These are phyloP conservation scores for Penicillium pancosmium DNA, from an alignment of 495 filamentous ascomycete genomes.

Conservation along the genomic window DNA sequence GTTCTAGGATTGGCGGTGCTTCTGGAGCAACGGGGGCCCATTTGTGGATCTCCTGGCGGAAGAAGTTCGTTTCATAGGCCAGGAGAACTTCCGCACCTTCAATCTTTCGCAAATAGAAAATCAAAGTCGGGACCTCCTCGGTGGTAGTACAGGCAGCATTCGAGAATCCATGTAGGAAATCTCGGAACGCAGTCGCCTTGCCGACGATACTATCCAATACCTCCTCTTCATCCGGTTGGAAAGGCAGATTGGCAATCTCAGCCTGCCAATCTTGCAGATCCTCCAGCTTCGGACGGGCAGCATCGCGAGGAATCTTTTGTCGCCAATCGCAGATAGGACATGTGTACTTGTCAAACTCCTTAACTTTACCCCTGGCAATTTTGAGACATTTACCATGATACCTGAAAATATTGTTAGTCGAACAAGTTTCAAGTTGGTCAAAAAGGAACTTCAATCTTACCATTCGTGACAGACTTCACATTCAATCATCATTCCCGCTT, in stretches of 20 bases:
- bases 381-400: slow-evolving; percentile 99
- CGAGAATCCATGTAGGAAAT: slow-evolving; percentile 77
- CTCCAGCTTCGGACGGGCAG: slow-evolving; percentile 92
- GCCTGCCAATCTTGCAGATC: slow-evolving; percentile 86
- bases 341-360: slow-evolving; percentile 97
- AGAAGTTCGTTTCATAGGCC: slow-evolving; percentile 93
- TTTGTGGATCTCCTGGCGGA: slow-evolving; percentile 93
- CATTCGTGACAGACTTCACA: slow-evolving; percentile 98
- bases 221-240: slow-evolving; percentile 95
- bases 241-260: slow-evolving; percentile 80
- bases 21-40: slow-evolving; percentile 92
- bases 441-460: slow-evolving; percentile 41
- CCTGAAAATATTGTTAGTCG: slow-evolving; percentile 47
- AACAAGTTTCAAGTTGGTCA: not conserved
- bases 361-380: slow-evolving; percentile 95
- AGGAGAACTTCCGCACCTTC: slow-evolving; percentile 96
- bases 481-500: slow-evolving; percentile 99
- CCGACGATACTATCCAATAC: slow-evolving; percentile 81
- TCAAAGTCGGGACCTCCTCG: slow-evolving; percentile 83
- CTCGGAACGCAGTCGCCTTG: slow-evolving; percentile 80
- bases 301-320: slow-evolving; percentile 97
- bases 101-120: slow-evolving; percentile 98
- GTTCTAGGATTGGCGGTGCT: slow-evolving; percentile 76
- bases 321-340: slow-evolving; percentile 98
- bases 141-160: slow-evolving; percentile 78